These are phyloP conservation scores for Leccinum pachyderme DNA, from an alignment of 1,284 basidiomycete species.

Conservation along the genomic window DNA sequence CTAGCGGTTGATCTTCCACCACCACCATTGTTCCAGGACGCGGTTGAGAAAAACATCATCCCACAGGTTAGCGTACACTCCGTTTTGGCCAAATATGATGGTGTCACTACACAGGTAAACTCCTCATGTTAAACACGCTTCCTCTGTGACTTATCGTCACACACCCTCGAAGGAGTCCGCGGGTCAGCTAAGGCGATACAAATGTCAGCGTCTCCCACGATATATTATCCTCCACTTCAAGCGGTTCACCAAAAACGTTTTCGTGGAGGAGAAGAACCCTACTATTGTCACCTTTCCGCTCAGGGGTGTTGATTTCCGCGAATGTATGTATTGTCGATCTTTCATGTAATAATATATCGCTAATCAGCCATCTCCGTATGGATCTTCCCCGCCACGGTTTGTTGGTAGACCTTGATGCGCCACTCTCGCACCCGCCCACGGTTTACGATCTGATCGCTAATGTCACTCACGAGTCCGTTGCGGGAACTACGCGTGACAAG, in stretches of 20 bases:
- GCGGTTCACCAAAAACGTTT: conserved; percentile 96
- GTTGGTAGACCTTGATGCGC: conserved; percentile 71
- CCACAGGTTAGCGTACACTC: conserved; percentile 93
- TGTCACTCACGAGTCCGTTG: conserved; percentile 91
- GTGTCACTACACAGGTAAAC: conserved; percentile 78
- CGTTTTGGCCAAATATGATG: conserved; percentile 96
- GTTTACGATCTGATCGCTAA: conserved; percentile 96
- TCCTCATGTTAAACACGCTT: conserved; percentile 19
- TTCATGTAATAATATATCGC: conserved; percentile 20
- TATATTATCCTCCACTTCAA: conserved; percentile 97
- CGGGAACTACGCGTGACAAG: conserved; percentile 89
- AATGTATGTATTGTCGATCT: conserved; percentile 62
- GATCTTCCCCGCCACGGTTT: conserved; percentile 14
- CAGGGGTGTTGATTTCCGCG: conserved; percentile 85
- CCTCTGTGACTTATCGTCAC: conserved; percentile 15
- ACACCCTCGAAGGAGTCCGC: conserved; percentile 65
- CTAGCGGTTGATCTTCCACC: conserved; percentile 95
- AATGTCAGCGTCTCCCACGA: conserved; percentile 83
- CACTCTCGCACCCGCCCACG: conserved; percentile 53
- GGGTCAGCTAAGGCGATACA: conserved; percentile 85
- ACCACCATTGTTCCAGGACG: conserved; percentile 94
- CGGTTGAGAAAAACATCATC: conserved; percentile 96
- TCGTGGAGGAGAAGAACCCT: conserved; percentile 98
- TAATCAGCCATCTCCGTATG: conserved; percentile 19
- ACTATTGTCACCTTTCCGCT: conserved; percentile 98